phyloP scores from a whole-genome alignment of 306 rosid species.

The Pterocarpus santalinus region DNA sequence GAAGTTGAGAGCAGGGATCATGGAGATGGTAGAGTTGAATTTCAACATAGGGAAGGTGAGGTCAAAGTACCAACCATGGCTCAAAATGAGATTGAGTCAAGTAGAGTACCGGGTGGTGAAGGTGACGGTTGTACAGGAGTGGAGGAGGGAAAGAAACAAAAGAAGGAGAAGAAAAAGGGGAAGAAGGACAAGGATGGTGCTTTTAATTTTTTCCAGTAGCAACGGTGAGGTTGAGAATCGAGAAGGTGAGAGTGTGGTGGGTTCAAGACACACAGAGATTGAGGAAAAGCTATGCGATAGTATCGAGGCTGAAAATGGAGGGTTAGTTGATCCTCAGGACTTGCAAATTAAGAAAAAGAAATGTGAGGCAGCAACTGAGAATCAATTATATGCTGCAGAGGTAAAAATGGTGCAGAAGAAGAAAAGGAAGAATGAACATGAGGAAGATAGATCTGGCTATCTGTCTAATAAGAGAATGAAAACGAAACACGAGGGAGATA shows the following conservation, averaged over 20 bases:
- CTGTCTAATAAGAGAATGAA: constrained; percentile 43
- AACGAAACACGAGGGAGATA: constrained; percentile 26
- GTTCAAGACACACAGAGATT: constrained; percentile 5
- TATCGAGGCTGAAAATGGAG: constrained; percentile 25
- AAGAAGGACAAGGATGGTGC: constrained; percentile 6
- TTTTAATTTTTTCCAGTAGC: background rate
- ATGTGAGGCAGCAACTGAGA: background rate
- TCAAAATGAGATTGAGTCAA: background rate
- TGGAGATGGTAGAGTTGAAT: constrained; percentile 1
- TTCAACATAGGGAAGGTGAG: constrained; percentile 27
- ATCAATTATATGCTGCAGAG: constrained; percentile 21
- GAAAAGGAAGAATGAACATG: constrained; percentile 41
- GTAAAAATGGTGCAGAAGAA: constrained; percentile 29
- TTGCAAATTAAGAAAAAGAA: constrained; percentile 29
- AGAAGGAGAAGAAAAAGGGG: constrained; percentile 21
- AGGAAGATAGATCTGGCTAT: constrained; percentile 37
- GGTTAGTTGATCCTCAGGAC: background rate
- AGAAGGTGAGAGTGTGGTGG: constrained; percentile 16
- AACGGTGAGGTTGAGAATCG: constrained; percentile 18
- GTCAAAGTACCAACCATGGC: background rate
- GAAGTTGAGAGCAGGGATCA: background rate
- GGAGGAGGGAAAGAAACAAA: constrained; percentile 36
- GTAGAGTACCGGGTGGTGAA: background rate
- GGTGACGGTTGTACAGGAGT: background rate
- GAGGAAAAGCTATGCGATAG: background rate